phyloP scores from a whole-genome alignment of 768 basidiomycete genomes.

The Lactifluus echinatus region DNA sequence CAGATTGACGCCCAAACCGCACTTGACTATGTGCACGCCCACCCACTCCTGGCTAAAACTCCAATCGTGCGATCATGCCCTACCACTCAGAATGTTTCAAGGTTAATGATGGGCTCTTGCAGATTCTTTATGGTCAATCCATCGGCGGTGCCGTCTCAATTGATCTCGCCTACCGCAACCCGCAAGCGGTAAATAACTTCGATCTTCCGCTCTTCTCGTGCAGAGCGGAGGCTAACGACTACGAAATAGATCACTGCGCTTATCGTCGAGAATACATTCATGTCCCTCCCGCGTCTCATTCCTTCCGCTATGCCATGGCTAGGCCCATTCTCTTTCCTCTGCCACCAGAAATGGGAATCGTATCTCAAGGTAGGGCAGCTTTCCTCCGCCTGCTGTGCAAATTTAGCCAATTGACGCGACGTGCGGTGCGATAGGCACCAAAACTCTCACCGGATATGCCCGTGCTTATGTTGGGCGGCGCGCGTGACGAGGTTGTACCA shows the following conservation, averaged over 20 bases:
- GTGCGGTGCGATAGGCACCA: conserved; percentile 19
- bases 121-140: conserved; percentile 77
- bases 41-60: conserved; percentile 58
- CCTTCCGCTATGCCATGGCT: conserved; percentile 71
- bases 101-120: neutral
- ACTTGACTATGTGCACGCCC: conserved; percentile 60
- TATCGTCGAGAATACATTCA: conserved; percentile 91
- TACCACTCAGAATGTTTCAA: too few species aligned
- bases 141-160: conserved; percentile 93
- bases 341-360: conserved; percentile 86
- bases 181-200: conserved; percentile 42
- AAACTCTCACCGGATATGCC: conserved; percentile 57
- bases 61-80: conserved; percentile 43
- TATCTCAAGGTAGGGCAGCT: conserved; percentile 42
- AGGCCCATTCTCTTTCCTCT: conserved; percentile 65
- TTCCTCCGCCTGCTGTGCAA: conserved; percentile 19
- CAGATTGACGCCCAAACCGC: conserved; percentile 79
- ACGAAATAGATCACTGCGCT: conserved; percentile 56
- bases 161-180: conserved; percentile 75
- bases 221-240: neutral
- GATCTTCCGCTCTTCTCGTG: neutral
- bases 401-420: neutral
- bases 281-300: conserved; percentile 74
- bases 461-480: conserved; percentile 76
- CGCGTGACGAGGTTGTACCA: conserved; percentile 64